phyloP scores from a whole-genome alignment of 306 rosid genomes.

The Rosa persica region DNA sequence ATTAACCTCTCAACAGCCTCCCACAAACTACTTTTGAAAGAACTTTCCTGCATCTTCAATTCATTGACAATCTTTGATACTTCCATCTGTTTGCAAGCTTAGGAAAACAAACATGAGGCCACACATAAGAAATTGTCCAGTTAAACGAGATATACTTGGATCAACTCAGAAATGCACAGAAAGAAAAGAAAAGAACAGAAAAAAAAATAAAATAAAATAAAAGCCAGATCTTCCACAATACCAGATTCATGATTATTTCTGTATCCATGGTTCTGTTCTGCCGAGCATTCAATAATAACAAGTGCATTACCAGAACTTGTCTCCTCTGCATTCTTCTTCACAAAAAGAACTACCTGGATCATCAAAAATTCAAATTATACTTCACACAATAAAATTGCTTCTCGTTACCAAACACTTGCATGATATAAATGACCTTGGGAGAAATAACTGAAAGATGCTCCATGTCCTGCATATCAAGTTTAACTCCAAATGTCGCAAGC shows the following conservation, averaged over 20 bases:
- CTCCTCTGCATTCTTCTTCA: slow-evolving; percentile 38
- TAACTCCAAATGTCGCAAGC: slow-evolving; percentile 53
- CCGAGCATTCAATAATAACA: slow-evolving; percentile 36
- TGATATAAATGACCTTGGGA: slow-evolving; percentile 55
- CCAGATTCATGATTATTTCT: slow-evolving; percentile 43
- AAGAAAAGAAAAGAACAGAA: not conserved
- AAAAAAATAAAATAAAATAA: not conserved
- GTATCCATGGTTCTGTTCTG: slow-evolving; percentile 26
- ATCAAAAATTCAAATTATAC: slow-evolving; percentile 5
- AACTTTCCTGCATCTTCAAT: slow-evolving; percentile 66
- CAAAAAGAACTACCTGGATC: slow-evolving; percentile 56
- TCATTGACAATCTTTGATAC: slow-evolving; percentile 46
- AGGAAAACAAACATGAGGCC: slow-evolving; percentile 28
- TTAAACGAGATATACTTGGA: not conserved
- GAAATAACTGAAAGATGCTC: slow-evolving; percentile 63
- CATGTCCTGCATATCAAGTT: slow-evolving; percentile 52
- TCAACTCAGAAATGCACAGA: not conserved
- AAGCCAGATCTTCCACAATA: slow-evolving; percentile 25
- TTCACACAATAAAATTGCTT: not conserved
- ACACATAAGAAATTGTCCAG: slow-evolving; percentile 12
- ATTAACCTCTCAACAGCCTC: slow-evolving; percentile 50
- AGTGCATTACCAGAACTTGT: slow-evolving; percentile 44
- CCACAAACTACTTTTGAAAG: slow-evolving; percentile 53
- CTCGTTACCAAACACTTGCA: not conserved
- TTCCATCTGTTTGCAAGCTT: slow-evolving; percentile 49